Evolutionary conservation across 306 rosid species (phyloP).

Genomic region (Corylus americana): DNA sequence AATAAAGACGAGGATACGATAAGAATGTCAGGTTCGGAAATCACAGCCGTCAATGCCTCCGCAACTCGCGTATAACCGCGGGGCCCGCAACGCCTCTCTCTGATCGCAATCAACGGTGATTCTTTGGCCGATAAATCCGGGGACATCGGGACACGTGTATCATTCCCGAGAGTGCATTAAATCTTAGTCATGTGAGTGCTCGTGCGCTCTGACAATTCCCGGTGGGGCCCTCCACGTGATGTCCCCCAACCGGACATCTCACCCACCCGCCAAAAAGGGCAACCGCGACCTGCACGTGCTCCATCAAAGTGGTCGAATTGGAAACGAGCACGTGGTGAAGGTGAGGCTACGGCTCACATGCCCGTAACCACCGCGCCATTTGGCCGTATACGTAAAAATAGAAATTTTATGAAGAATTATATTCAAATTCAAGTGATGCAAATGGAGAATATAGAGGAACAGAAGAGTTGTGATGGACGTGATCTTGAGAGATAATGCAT

Average conservation of each 20-base stretch:
- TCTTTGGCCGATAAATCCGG: slow-evolving; percentile 45
- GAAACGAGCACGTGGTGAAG: background rate
- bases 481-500: background rate
- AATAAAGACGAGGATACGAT: slow-evolving; percentile 14
- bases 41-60: slow-evolving; percentile 36
- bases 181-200: slow-evolving; percentile 55
- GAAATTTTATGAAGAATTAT: background rate
- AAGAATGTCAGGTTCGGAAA: slow-evolving; percentile 24
- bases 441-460: slow-evolving; percentile 25
- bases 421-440: background rate
- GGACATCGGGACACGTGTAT: slow-evolving; percentile 40
- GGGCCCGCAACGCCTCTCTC: background rate
- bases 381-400: background rate
- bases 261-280: slow-evolving; percentile 1
- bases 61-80: slow-evolving; percentile 21
- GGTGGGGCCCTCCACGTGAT: slow-evolving; percentile 60
- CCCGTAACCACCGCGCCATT: slow-evolving; percentile 6
- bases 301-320: background rate
- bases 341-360: slow-evolving; percentile 27
- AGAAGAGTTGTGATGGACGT: slow-evolving; percentile 1
- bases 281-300: slow-evolving; percentile 33
- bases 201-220: slow-evolving; percentile 39
- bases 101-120: slow-evolving; percentile 41
- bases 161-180: slow-evolving; percentile 20
- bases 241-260: background rate